These are phyloP conservation scores for Gorgonomyces haynaldii DNA, from an alignment of 192 early-diverging fungal genomes.

Conservation along the genomic window DNA sequence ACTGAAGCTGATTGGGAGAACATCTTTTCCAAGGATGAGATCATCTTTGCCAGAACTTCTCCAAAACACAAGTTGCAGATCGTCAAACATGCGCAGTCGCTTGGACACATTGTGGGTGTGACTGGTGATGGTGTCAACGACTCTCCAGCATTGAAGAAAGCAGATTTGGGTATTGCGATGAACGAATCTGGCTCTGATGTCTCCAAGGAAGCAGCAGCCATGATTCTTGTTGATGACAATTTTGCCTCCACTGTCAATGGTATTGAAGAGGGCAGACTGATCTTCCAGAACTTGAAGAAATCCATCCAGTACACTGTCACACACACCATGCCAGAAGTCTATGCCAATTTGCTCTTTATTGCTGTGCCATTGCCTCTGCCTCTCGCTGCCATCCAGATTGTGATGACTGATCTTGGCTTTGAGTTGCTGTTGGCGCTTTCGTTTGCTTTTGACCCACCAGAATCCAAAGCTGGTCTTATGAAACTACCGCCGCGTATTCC, in stretches of 20 bases:
- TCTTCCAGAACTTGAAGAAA: slow-evolving; percentile 94
- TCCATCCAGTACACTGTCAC: slow-evolving; percentile 84
- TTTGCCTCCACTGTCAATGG: slow-evolving; percentile 89
- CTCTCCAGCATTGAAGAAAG: slow-evolving; percentile 91
- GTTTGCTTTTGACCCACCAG: slow-evolving; percentile 86
- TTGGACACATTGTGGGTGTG: slow-evolving; percentile 95
- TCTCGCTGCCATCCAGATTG: slow-evolving; percentile 70
- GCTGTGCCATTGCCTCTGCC: slow-evolving; percentile 76
- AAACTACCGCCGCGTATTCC: slow-evolving; percentile 80
- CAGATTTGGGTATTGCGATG: slow-evolving; percentile 96
- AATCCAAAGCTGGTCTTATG: slow-evolving; percentile 69
- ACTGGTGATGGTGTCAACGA: slow-evolving; percentile 98
- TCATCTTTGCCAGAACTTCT: slow-evolving; percentile 93
- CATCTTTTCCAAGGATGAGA: slow-evolving; percentile 89
- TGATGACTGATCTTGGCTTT: slow-evolving; percentile 90
- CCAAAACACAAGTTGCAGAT: slow-evolving; percentile 97
- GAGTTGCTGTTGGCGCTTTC: slow-evolving; percentile 69
- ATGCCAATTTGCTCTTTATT: slow-evolving; percentile 71
- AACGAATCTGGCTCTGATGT: slow-evolving; percentile 90
- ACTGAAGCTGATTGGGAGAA: slow-evolving; percentile 80
- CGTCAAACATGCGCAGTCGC: slow-evolving; percentile 76
- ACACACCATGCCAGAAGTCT: slow-evolving; percentile 84
- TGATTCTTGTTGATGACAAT: slow-evolving; percentile 97
- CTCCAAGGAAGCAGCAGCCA: slow-evolving; percentile 85
- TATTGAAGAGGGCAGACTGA: slow-evolving; percentile 89